These are phyloP conservation scores for Flaveria robusta DNA, from an alignment of 129 eudicot species.

Conservation along the genomic window DNA sequence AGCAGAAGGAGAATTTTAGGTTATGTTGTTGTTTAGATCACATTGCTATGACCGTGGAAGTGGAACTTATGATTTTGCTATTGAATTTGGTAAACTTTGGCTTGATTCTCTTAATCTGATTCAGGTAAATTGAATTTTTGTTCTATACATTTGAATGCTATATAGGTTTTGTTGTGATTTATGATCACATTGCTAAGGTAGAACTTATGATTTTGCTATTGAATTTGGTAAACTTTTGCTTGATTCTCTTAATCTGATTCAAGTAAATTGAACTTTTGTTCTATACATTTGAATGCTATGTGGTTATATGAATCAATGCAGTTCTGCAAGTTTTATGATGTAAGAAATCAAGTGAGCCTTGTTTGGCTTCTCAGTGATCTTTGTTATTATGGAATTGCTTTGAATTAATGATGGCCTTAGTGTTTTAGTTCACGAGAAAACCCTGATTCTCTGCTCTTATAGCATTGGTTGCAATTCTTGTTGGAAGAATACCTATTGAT, in stretches of 20 bases:
- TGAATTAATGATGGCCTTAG: background rate
- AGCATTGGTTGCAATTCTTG: background rate
- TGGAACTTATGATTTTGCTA: background rate
- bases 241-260: background rate
- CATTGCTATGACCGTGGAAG: slow-evolving; percentile 14
- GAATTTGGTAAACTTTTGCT: background rate
- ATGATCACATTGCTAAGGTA: background rate
- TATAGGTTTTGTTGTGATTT: slow-evolving; percentile 6
- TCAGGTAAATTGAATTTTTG: background rate
- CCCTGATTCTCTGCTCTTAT: background rate
- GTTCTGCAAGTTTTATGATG: background rate
- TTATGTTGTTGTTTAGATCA: background rate
- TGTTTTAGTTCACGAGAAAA: background rate
- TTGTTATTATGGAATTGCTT: background rate
- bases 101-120: background rate
- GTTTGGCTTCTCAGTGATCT: background rate
- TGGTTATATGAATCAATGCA: background rate
- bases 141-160: background rate
- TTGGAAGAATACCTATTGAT: background rate
- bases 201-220: background rate
- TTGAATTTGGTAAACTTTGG: background rate
- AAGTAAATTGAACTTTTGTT: background rate
- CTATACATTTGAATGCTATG: background rate
- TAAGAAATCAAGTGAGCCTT: background rate
- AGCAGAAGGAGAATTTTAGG: background rate